These are phyloP conservation scores for Juncus effusus DNA, from an alignment of 176 grass and related monocot species.

Conservation along the genomic window DNA sequence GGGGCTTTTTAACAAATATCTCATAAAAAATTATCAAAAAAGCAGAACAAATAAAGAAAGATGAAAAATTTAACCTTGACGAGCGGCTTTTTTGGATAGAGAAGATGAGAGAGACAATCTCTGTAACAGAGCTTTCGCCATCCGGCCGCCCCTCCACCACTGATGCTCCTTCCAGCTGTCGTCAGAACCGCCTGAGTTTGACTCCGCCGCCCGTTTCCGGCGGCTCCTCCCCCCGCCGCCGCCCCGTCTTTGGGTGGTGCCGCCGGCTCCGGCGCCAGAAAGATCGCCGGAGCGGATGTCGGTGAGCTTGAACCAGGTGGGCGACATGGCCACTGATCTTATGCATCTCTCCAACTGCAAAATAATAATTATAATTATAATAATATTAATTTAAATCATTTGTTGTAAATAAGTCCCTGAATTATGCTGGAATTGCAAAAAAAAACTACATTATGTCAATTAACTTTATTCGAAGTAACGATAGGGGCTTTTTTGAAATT, in stretches of 20 bases:
- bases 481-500: too few relatives aligned
- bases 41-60: constrained; percentile 25
- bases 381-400: background rate
- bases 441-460: background rate
- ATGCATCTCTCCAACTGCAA: constrained; percentile 87
- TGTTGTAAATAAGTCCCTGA: background rate
- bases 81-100: constrained; percentile 67
- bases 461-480: background rate
- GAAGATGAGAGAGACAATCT: constrained; percentile 47
- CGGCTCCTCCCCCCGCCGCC: constrained; percentile 58
- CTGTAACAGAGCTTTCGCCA: constrained; percentile 75
- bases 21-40: constrained; percentile 9
- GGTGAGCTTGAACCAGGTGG: constrained; percentile 71
- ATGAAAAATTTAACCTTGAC: constrained; percentile 59
- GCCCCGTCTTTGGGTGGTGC: constrained; percentile 57
- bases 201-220: constrained; percentile 61
- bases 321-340: constrained; percentile 66
- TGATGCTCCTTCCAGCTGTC: constrained; percentile 69
- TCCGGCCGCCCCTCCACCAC: constrained; percentile 76
- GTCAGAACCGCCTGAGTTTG: constrained; percentile 45
- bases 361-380: background rate
- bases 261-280: constrained; percentile 37
- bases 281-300: constrained; percentile 59
- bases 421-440: background rate
- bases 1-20: background rate